A percentile compares a stretch with the other conserved stretches of the same genome.
phyloP scores from a whole-genome alignment of 225 moss, liverwort and hornwort genomes.

The Asterella californica region DNA sequence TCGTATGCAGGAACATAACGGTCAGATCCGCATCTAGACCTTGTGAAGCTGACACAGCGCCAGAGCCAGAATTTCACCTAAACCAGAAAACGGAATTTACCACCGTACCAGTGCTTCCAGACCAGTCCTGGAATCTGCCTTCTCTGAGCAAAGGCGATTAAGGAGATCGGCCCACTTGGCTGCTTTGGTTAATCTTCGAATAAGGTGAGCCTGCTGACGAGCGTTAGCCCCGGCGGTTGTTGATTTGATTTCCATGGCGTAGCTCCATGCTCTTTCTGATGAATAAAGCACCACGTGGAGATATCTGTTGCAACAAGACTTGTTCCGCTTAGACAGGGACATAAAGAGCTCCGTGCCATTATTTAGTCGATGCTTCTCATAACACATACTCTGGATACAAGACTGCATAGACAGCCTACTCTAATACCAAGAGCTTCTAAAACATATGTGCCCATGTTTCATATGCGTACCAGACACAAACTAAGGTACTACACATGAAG shows the following conservation, averaged over 20 bases:
- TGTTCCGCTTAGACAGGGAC: not conserved
- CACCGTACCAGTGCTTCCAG: constrained; percentile 83
- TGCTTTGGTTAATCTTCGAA: constrained; percentile 89
- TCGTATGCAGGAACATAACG: not conserved
- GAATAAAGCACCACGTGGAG: constrained; percentile 84
- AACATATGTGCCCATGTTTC: not conserved
- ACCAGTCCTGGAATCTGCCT: constrained; percentile 82
- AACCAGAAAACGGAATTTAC: not conserved
- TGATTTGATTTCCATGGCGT: constrained; percentile 89
- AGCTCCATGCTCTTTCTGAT: constrained; percentile 95
- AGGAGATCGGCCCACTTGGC: constrained; percentile 91
- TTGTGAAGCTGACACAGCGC: not conserved
- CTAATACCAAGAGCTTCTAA: not conserved
- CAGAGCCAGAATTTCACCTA: no score
- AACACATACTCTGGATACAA: not conserved
- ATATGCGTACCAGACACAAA: not conserved
- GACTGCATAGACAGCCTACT: not conserved
- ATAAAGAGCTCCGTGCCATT: not conserved
- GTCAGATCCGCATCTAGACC: not conserved
- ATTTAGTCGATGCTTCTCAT: not conserved
- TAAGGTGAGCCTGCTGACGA: constrained; percentile 75
- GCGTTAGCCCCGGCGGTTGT: constrained; percentile 51
- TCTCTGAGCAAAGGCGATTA: constrained; percentile 67
- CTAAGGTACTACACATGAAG: not conserved
- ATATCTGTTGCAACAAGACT: constrained; percentile 43